phyloP scores from a whole-genome alignment of 108 stramenopile genomes.

The Pinguiococcus pyrenoidosus region DNA sequence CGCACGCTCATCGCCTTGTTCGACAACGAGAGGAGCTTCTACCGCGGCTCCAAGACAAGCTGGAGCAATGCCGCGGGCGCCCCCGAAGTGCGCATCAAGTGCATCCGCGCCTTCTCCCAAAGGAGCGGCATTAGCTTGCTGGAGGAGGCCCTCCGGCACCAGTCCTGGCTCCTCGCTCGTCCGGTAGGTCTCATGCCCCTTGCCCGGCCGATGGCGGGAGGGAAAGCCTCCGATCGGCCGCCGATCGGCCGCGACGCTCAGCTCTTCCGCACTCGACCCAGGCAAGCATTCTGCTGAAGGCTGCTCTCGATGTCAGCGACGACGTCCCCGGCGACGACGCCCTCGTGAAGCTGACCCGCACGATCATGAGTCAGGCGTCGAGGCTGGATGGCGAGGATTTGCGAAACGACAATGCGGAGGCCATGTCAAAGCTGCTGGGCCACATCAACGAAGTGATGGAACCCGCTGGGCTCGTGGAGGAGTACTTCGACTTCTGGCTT shows the following conservation, averaged over 20 bases:
- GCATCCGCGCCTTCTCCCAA: background rate
- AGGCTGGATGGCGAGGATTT: conserved; percentile 47
- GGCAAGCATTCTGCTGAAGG: no score
- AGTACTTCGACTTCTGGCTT: background rate
- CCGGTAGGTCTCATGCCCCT: background rate
- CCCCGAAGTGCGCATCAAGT: background rate
- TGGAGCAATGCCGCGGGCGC: conserved; percentile 4
- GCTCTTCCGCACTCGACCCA: no score
- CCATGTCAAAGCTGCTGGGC: background rate
- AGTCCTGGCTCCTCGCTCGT: conserved; percentile 3
- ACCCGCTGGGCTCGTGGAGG: background rate
- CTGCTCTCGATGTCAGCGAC: no score
- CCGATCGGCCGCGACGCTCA: no score
- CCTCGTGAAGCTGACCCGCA: no score
- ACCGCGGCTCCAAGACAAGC: background rate
- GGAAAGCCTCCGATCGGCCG: no score
- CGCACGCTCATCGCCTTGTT: background rate
- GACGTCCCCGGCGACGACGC: no score
- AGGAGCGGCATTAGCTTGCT: conserved; percentile 14
- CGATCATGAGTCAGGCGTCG: conserved; percentile 41
- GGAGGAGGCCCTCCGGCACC: conserved; percentile 12
- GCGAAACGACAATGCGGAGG: conserved; percentile 35
- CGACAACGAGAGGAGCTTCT: background rate
- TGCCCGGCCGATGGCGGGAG: background rate
- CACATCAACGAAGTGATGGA: background rate